Conservation (phyloP, 768 basidiomycete species). For the Galerina sulciceps region DNA sequence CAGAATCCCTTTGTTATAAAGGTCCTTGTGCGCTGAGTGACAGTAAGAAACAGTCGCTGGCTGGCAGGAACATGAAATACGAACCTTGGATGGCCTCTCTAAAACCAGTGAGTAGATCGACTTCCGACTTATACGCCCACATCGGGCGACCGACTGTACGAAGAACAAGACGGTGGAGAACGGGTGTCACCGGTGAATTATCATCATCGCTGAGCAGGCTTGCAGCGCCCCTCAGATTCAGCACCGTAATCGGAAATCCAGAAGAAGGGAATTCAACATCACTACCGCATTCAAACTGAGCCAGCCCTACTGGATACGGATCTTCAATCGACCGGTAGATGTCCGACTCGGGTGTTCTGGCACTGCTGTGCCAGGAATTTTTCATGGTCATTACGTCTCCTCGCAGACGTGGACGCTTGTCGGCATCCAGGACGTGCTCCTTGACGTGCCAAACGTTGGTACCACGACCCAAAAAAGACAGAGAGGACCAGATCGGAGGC, state of each 20-base stretch:
- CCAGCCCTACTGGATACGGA: not conserved
- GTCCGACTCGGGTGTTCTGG: not conserved
- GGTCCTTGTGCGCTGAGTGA: not conserved
- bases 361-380: not conserved
- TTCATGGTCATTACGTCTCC: not conserved
- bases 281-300: not conserved
- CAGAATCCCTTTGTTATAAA: not conserved
- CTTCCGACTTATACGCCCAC: not conserved
- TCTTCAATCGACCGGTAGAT: not conserved
- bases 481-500: not conserved
- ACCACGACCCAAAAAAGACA: not conserved
- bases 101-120: not conserved
- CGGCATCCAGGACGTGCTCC: not conserved
- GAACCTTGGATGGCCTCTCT: not conserved
- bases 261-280: not conserved
- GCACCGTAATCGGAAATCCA: not conserved
- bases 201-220: not conserved
- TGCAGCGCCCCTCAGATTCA: not conserved
- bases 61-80: not conserved
- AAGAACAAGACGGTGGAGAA: constrained; percentile 2
- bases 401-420: not conserved
- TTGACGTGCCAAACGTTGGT: not conserved
- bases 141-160: not conserved
- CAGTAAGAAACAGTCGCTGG: not conserved
- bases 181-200: too few species aligned